Base-by-base conservation (phyloP, 352 stramenopile species). In the Thalassiosira hispida region DNA sequence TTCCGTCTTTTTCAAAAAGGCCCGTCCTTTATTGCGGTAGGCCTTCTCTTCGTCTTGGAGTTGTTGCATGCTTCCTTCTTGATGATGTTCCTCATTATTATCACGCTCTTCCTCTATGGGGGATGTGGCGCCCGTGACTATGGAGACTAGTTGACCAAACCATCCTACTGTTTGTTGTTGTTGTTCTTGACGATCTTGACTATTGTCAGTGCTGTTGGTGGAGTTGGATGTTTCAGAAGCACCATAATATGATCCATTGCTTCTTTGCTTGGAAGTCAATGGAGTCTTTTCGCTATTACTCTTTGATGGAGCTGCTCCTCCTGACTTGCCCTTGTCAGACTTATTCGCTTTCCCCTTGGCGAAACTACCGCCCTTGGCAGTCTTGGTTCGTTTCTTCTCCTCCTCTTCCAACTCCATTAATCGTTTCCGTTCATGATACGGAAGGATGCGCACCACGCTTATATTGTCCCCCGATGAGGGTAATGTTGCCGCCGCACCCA, bases 361-460 rank as follows among this genome's bases (percentile, higher is more conserved):
- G n/a, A n/a, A n/a, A n/a, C n/a, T n/a, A n/a, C n/a, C n/a, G n/a
- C n/a, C n/a, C n/a, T n/a, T n/a, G n/a, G n/a, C n/a, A n/a, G n/a
- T n/a, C n/a, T n/a, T n/a, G n/a, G n/a, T 22, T 14, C 27, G 59
- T 35, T 49, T 4, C 29, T 40, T 60, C 23, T 56, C 11, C n/a
- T 64, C 52, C 35, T 62, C 63, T 46, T 57, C 16, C n/a, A 49
- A 9, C 52, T 65, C 57, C 29, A 27, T 52, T 11, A 80, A 38
- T n/a, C 56, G 31, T 40, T 80, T 80, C 29, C 72, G 33, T 64
- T 80, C 72, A 33, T 80, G 62, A 51, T 80, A 80, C 3, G 72
- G 72, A 22, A 80, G 27, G 52, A 80, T 74, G 1, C 55, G 55
- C 11, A 38, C 31, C 31, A 8, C 8, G 31, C 3, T 3, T 38